phyloP scores from a whole-genome alignment of 768 basidiomycete species.

The Auricularia heimuer region DNA sequence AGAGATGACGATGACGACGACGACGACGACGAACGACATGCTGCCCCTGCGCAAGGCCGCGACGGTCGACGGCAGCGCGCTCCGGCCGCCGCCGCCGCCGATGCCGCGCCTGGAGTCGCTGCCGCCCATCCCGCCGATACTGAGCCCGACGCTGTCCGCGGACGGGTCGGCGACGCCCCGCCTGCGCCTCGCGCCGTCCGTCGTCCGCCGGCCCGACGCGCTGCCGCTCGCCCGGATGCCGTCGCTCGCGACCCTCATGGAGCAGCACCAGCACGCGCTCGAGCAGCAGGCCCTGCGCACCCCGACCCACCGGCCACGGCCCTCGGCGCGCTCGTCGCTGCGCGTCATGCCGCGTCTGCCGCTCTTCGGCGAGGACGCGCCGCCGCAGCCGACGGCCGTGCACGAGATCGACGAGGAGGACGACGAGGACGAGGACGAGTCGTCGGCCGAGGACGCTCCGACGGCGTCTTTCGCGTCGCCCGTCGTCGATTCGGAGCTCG shows the following conservation, averaged over 20 bases:
- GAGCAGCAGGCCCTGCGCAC: background rate
- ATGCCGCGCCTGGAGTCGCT: background rate
- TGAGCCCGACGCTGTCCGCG: background rate
- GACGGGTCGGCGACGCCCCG: background rate
- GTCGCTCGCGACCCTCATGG: background rate
- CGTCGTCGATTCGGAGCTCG: background rate
- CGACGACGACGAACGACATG: no score
- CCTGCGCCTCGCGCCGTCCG: background rate
- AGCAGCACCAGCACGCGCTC: background rate
- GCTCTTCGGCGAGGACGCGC: slow-evolving; percentile 23
- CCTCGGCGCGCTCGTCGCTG: background rate
- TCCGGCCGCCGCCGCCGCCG: no score
- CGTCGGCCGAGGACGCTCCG: slow-evolving; percentile 17
- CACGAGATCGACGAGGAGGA: slow-evolving; percentile 28
- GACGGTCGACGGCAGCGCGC: no score
- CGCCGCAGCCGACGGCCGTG: slow-evolving; percentile 15
- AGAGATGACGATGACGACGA: no score
- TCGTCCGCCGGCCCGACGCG: background rate
- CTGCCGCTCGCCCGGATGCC: background rate
- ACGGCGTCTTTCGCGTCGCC: background rate
- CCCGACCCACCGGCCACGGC: background rate
- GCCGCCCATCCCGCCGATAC: background rate
- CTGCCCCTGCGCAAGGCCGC: no score
- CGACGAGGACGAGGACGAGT: slow-evolving; percentile 17
- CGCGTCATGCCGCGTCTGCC: slow-evolving; percentile 41